Base-by-base conservation (phyloP, 2,329 filamentous ascomycete genomes). In the Alternaria sp. region DNA sequence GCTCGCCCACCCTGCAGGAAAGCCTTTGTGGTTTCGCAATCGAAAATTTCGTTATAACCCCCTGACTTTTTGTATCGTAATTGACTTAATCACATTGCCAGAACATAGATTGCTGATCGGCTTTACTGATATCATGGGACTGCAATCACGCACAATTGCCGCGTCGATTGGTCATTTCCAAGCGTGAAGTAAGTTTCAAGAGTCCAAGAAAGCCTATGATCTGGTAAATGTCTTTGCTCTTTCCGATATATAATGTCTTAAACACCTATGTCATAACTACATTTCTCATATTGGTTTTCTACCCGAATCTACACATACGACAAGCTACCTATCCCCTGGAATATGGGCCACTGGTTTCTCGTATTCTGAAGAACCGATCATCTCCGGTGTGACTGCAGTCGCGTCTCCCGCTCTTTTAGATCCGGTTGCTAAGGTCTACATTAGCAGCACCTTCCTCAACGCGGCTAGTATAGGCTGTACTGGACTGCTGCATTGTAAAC, bases 271-370 rank as follows among this genome's bases (percentile, higher is more conserved):
- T 40, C n/a, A 37, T 17, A 10, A 40, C 17, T 21, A 23, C 37
- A 40, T 21, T 40, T 40, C 37, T 40, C 37, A 40, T 17, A 39
- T 39, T 17, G n/a, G 21, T 8, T 31, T n/a, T 11, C n/a, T 13
- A 2, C 42, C 10, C 28, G 5, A 46, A 21, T 4, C 5, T 2
- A 46, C 0, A 46, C 28, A 3, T 2, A 33, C 42, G 28, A 46
- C 33, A 28, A 21, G 42, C 28, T 17, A 46, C 41, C 29, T 45
- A 5, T 26, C 41, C 26, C 28, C 26, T 0, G 41, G 31, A 11
- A 45, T 45, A 45, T 45, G 41, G 26, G 41, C 26, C 10, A 9
- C 17, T 7, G 23, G 44, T 5, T 53, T 53, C 40, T 29, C 39
- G 14, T 34, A 44, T n/a, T 42, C 21, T 14, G 17, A 46, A 23